Base-by-base conservation (phyloP, 208 protist species). In the Endotrypanum monterogeii region DNA sequence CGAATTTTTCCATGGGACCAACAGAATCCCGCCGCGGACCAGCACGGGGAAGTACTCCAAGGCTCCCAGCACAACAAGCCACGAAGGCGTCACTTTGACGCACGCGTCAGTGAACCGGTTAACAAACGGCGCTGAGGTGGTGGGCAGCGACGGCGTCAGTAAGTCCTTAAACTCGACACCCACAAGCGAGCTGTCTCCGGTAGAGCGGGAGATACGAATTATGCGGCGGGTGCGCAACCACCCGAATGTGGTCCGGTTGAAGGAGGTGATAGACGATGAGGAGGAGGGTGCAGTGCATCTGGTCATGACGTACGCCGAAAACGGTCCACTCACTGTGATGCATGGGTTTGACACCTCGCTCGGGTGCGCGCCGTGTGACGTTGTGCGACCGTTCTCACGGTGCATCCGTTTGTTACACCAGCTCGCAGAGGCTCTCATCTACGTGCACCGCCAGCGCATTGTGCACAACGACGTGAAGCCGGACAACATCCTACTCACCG, bases 231-330 rank as follows among this genome's bases (percentile, higher is more conserved):
- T 99, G 52, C 57, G 72, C 32, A 70, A 89, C 37, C 98, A 99
- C 79, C 77, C 75, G 1, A 94, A 99, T 80, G 89, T 99, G 30
- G 86, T 98, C 4, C 60, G 75, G 46, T 82, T 99, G 46, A 83
- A 88, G 48, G 97, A 99, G 78, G 96, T 99, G 11, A 98, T 99
- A 56, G 96, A 99, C 72, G 98, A 99, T 78, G 94, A 94, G 28
- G 73, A 86, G 4, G 82, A 94, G 35, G 89, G 94, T 48, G 84
- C 85, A 61, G 65, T 97, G 48, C 94, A 96, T 60, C 66, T 98
- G 14, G 85, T 93, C 35, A 79, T 90, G 80, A 74, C 77, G 9
- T 89, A 87, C 79, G 80, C 80, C n/a, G 61, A 83, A 18, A 58
- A 76, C 39, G 86, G 86, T 8, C 68, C 74, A 11, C 41, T 90